phyloP scores from a whole-genome alignment of 2,329 filamentous ascomycete species.

The Gaeumannomyces tritici region DNA sequence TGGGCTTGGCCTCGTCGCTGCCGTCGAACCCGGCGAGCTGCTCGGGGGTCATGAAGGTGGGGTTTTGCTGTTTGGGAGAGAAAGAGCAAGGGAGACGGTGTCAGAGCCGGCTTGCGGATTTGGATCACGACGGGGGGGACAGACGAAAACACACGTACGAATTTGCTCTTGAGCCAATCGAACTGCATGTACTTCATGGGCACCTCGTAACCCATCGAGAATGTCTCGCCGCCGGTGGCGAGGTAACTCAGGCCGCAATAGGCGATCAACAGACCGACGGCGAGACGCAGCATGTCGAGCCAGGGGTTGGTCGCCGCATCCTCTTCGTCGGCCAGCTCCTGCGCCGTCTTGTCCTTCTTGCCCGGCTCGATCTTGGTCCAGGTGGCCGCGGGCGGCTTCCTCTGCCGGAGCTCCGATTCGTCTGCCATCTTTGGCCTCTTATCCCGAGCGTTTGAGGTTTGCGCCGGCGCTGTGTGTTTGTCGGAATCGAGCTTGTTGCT shows the following conservation, averaged over 20 bases:
- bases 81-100: not conserved
- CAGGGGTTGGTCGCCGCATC: conserved; percentile 27
- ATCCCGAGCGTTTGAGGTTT: not conserved
- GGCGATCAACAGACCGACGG: conserved; percentile 56
- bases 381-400: conserved; percentile 1
- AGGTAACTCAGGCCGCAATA: conserved; percentile 68
- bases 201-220: conserved; percentile 56
- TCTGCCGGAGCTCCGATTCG: conserved; percentile 2
- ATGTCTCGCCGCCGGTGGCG: conserved; percentile 59
- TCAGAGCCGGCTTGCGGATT: too few relatives aligned
- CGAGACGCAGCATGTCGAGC: conserved; percentile 60
- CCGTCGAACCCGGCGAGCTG: conserved; percentile 73
- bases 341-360: conserved; percentile 13
- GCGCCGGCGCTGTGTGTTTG: too few relatives aligned
- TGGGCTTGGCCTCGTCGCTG: conserved; percentile 60
- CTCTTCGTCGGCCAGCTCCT: conserved; percentile 14
- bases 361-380: conserved; percentile 5
- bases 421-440: not conserved
- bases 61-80: conserved; percentile 24
- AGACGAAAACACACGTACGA: conserved; percentile 33
- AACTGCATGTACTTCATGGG: conserved; percentile 51
- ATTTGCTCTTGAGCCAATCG: conserved; percentile 47
- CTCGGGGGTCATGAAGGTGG: conserved; percentile 61
- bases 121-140: too few relatives aligned
- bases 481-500: not conserved